A percentile compares a stretch with the other conserved stretches of the same genome.
Evolutionary conservation across 345 rosid species (phyloP).

Genomic region (Citrus sinensis): DVS_A1.0 CM039167.1:2620001-2620500

Average conservation of each 20-base stretch:
- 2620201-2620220: neutral
- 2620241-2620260: neutral
- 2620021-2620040: neutral
- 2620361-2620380: too few species aligned
- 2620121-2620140: neutral
- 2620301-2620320: neutral
- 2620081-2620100: neutral
- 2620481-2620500: neutral
- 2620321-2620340: neutral
- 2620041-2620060: constrained; percentile 22
- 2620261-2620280: neutral
- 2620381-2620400: neutral
- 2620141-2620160: neutral
- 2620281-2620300: neutral
- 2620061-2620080: neutral
- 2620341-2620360: too few species aligned
- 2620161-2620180: neutral
- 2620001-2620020: constrained; percentile 28
- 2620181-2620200: neutral
- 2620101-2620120: neutral
- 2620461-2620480: neutral
- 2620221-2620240: neutral
- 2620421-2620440: neutral
- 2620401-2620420: neutral
- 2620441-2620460: neutral